Conservation (phyloP, 345 rosid species). For the Euphorbia tirucalli region DNA sequence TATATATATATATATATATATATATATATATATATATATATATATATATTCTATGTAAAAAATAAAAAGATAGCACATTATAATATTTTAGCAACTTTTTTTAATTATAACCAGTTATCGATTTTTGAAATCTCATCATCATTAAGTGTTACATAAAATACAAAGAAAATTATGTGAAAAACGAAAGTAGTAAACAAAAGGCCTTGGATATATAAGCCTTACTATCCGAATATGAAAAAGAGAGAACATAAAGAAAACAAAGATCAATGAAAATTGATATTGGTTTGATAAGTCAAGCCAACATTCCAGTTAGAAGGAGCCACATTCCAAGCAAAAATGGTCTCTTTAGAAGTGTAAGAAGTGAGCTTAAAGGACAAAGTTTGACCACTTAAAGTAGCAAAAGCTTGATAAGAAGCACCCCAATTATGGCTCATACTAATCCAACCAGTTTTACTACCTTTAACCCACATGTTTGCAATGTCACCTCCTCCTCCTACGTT, state of each 20-base stretch:
- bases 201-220: too few species aligned
- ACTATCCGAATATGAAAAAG: too few species aligned
- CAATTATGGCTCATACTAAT: conserved; percentile 86
- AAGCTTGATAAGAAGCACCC: conserved; percentile 95
- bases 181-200: too few species aligned
- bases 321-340: conserved; percentile 51
- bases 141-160: too few species aligned
- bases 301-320: conserved; percentile 66
- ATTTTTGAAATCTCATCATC: too few species aligned
- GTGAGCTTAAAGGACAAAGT: conserved; percentile 66
- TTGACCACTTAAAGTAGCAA: conserved; percentile 67
- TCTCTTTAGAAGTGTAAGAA: conserved; percentile 61
- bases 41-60: too few species aligned
- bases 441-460: conserved; percentile 61
- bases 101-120: too few species aligned
- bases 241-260: neutral
- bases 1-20: too few species aligned
- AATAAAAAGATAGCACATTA: too few species aligned
- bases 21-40: too few species aligned
- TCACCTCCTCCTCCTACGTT: conserved; percentile 34
- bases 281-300: conserved; percentile 51
- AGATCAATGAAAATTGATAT: conserved; percentile 57
- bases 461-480: conserved; percentile 29
- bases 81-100: too few species aligned
- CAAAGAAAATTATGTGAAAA: too few species aligned